Evolutionary conservation across 2,329 filamentous ascomycete species (phyloP), one percentile per base, ranked within the genome.

Genomic region (Colletotrichum liaoningense): DNA sequence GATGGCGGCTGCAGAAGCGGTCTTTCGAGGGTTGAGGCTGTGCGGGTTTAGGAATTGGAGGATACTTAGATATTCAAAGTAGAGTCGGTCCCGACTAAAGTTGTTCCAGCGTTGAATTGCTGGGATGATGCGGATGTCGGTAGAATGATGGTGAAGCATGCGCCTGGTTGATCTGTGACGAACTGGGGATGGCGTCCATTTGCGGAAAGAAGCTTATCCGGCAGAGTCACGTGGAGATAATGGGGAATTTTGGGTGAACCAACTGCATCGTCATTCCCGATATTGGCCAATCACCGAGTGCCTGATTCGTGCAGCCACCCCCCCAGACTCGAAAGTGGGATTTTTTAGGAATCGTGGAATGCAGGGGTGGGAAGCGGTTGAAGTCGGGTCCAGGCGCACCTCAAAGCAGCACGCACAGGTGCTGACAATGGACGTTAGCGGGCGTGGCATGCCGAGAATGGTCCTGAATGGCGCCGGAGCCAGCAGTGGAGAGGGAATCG

Each of bases 181-280:
- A 35, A 35, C 33, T 35, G 33, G 33, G 33, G 33, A 63, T 38
- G 57, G 33, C 42, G 66, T 63, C 57, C 33, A 49, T 22, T 28
- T 35, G 59, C 49, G 46, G 14, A 16, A 55, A 63, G 63, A 56
- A 62, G 56, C 68, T 67, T 71, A 67, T 71, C 42, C 24, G 12
- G 12, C n/a, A n/a, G 4, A 30, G 57, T 71, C 69, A 71, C 69
- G 69, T 71, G 69, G 24, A 33, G 49, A 68, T 62, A 30, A 33
- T 42, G 56, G 63, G 30, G 30, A 54, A 60, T 35, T n/a, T 7
- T 19, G 26, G 55, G 5, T 2, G 26, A 6, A 42, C 42, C 42
- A 54, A 30, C 42, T 52, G 55, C 33, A 35, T 33, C 22, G 63
- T 60, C 57, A 67, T 59, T 63, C 38, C 24, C 22, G 28, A 5